Evolutionary conservation across 352 stramenopile genomes (phyloP), one percentile per base, ranked within the genome.

Genomic region (Phytophthora ohioensis): DNA sequence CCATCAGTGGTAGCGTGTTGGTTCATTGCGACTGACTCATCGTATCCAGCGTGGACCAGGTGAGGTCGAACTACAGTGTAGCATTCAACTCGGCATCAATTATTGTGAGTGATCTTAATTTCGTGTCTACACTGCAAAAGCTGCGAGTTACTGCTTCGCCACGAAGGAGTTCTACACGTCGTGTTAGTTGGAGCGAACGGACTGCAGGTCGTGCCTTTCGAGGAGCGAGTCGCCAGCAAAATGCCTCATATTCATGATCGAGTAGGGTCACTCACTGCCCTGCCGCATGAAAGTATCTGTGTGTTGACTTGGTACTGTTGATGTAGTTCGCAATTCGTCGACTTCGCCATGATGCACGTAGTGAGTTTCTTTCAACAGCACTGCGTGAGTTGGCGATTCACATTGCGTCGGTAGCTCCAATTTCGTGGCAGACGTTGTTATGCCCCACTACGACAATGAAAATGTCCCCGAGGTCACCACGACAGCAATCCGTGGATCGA

Each of bases 251-350:
- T 54, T 58, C 49, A 59, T n/a, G 60, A 71, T 56, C 70, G 64
- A 31, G 69, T 76, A 63, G 38, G 52, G 8, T 3, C 13, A 49
- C 32, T 5, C 39, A 9, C 45, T 34, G 3, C 21, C 21, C 21
- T 27, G 21, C 21, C 2, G 21, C 21, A 27, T 27, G 21, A 27
- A 2, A 56, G 0, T 42, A 5, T 42, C 31, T 8, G 5, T 54
- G 21, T 47, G 30, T 31, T 51, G 39, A 36, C 34, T 41, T 27
- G 15, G 13, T 12, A 31, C 10, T 57, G 6, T 43, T n/a, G 21
- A 27, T 38, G 11, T 36, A 91, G 83, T 82, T 80, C 21, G 83
- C 79, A 6, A 65, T 91, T 41, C 81, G 83, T 1, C 73, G 81
- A 17, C 63, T 91, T 43, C 75, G 72, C 36, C 60, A 82, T 43